Evolutionary conservation across 2,329 filamentous ascomycete species (phyloP), one percentile per base, ranked within the genome.

Genomic region (Ustilaginoidea virens): DNA sequence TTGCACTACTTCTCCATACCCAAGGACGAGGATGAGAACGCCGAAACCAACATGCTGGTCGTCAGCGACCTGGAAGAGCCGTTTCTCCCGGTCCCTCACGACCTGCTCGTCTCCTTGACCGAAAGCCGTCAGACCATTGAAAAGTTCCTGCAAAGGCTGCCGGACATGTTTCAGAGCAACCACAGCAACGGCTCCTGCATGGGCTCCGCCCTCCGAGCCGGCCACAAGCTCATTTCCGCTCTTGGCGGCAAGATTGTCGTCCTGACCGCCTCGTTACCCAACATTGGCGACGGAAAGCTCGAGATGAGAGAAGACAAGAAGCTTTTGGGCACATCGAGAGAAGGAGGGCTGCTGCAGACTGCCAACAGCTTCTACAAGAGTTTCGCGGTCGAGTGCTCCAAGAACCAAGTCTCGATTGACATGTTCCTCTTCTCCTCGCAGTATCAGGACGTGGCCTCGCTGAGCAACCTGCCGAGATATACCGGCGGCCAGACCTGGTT

Each of bases 401-500:
- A 98, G 63, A 92, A 92, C 41, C 90, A 98, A 55, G 90, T 98
- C 17, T 96, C 86, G 0, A 85, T 98, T 41, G 86, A 94, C 52
- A 94, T 94, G 86, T 94, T 94, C 62, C 63, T 94, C 28, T 94
- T 93, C 59, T 90, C 82, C 4, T 86, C 83, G 11, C 81, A 90
- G 49, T 94, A 98, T 53, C 90, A 96, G 55, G 90, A 98, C 50
- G 90, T 98, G 29, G 90, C 90, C 5, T 93, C 86, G 18, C 65
- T 98, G 30, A 93, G 85, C 63, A 94, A 94, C 52, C 65, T 98
- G 27, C 90, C 90, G 26, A 69, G 90, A 43, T 98, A 96, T 51
- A 96, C 90, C 15, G 90, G 87, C 52, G 90, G 90, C 14, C 90
- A 96, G 51, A 98, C 90, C 1, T 96, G 87, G 65, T 96, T 94